Percentiles rank a stretch among this genome's conserved stretches.
phyloP scores from a whole-genome alignment of 2,329 filamentous ascomycete species.

The Scolecobasidium constrictum region DNA sequence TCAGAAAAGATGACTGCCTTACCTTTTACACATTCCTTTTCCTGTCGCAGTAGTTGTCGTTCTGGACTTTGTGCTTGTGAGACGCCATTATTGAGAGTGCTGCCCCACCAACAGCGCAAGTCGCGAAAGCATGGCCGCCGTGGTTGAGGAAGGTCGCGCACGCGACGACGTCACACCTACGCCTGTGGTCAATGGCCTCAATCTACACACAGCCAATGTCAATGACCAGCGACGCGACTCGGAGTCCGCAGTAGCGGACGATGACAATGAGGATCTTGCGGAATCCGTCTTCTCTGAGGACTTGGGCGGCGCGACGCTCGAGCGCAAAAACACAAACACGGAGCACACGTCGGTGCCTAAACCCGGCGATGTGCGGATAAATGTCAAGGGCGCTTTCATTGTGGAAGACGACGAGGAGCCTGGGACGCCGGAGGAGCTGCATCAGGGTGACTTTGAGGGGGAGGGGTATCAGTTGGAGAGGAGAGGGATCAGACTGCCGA shows the following conservation, averaged over 20 bases:
- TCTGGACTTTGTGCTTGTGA: too few relatives aligned
- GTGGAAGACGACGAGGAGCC: constrained; percentile 61
- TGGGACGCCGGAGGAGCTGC: constrained; percentile 25
- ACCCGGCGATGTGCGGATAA: constrained; percentile 73
- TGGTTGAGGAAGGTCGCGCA: background rate
- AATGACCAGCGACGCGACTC: too few relatives aligned
- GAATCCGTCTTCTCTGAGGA: background rate
- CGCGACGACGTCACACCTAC: background rate
- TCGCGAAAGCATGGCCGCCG: background rate
- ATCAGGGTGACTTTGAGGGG: constrained; percentile 30
- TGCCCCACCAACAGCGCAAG: too few relatives aligned
- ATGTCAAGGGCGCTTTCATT: constrained; percentile 93
- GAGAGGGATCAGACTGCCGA: constrained; percentile 89
- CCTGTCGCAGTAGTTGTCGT: too few relatives aligned
- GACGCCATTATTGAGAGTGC: too few relatives aligned
- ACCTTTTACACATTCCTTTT: background rate
- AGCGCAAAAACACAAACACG: constrained; percentile 5
- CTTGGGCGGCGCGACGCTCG: constrained; percentile 5
- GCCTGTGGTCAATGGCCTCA: too few relatives aligned
- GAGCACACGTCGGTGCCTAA: constrained; percentile 33
- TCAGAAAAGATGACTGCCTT: background rate
- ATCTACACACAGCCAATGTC: too few relatives aligned
- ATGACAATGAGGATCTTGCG: background rate
- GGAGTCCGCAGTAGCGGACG: too few relatives aligned
- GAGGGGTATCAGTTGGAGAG: constrained; percentile 60